Evolutionary conservation across 2,329 filamentous ascomycete species (phyloP), one percentile per base, ranked within the genome.

Genomic region (Fusarium mundagurra): DNA sequence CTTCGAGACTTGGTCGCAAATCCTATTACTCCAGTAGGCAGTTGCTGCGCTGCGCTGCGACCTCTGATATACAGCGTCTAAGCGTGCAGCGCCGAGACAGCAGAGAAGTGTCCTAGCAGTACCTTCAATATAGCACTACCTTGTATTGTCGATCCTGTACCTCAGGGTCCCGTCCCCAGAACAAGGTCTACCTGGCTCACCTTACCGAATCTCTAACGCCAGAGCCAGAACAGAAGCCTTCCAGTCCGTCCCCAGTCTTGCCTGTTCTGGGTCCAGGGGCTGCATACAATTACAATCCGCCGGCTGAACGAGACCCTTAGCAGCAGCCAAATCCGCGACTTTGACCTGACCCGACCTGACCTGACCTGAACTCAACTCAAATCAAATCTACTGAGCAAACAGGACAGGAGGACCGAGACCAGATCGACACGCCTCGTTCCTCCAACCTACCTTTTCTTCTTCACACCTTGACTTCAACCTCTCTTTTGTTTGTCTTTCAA

Each of bases 1-100:
- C 39, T 61, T 73, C 53, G 61, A 69, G 61, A 44, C 62, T 36
- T 70, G 58, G 69, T 76, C 73, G 73, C 71, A 73, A 77, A 75
- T 75, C 69, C 69, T 61, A 64, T 73, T 68, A 60, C 61, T 45
- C 24, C 62, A 68, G 65, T 53, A 59, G 62, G 64, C n/a, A 61
- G 43, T 17, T 61, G 36, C 43, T 58, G 61, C 36, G 59, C 50
- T 63, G 68, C 54, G 58, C 60, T 72, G 59, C 63, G 24, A 47
- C 55, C 29, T 36, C 8, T 43, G 57, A 38, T 60, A 38, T 60
- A 50, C 55, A 48, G 24, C 17, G n/a, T 31, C n/a, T n/a, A n/a
- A n/a, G 39, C n/a, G 17, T 38, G 36, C 36, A 44, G 33, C 43
- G 51, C 33, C 33, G 20, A 41, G 16, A 51, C n/a, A 29, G 16